Conservation (phyloP, 805 yeast genomes). For the Grigorovia humatica region DNA sequence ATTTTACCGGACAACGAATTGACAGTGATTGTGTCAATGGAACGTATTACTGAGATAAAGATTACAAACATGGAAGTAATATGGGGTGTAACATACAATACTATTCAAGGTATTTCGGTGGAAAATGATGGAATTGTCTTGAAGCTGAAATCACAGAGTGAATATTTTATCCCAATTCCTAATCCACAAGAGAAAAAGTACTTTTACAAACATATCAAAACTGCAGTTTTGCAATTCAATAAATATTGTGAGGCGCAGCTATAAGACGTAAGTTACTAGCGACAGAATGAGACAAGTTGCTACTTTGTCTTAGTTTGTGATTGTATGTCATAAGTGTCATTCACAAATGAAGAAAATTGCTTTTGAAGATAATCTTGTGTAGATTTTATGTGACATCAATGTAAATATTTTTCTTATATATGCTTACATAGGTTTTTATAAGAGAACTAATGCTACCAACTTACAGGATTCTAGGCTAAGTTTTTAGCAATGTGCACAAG, state of each 20-base stretch:
- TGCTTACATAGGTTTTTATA: too few relatives aligned
- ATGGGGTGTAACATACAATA: slow-evolving; percentile 63
- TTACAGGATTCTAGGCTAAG: too few relatives aligned
- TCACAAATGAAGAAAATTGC: too few relatives aligned
- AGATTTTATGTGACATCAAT: too few relatives aligned
- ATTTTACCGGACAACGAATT: slow-evolving; percentile 71
- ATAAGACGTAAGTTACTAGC: too few relatives aligned
- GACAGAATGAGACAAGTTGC: too few relatives aligned
- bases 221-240: slow-evolving; percentile 76
- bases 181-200: slow-evolving; percentile 53
- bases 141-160: slow-evolving; percentile 44
- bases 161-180: slow-evolving; percentile 75
- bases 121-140: slow-evolving; percentile 74
- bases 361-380: too few relatives aligned
- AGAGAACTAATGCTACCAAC: too few relatives aligned
- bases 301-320: too few relatives aligned
- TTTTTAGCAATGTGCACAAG: too few relatives aligned
- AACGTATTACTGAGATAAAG: slow-evolving; percentile 56
- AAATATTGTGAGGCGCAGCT: slow-evolving; percentile 46
- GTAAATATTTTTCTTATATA: too few relatives aligned
- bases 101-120: slow-evolving; percentile 58
- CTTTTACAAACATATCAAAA: slow-evolving; percentile 60
- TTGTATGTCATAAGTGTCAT: too few relatives aligned
- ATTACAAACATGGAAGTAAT: slow-evolving; percentile 48
- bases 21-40: slow-evolving; percentile 66